Percentiles rank a stretch among this genome's conserved stretches.
Evolutionary conservation across 441 rosid species (phyloP).

Genomic region (Adansonia madagascariensis): DNA sequence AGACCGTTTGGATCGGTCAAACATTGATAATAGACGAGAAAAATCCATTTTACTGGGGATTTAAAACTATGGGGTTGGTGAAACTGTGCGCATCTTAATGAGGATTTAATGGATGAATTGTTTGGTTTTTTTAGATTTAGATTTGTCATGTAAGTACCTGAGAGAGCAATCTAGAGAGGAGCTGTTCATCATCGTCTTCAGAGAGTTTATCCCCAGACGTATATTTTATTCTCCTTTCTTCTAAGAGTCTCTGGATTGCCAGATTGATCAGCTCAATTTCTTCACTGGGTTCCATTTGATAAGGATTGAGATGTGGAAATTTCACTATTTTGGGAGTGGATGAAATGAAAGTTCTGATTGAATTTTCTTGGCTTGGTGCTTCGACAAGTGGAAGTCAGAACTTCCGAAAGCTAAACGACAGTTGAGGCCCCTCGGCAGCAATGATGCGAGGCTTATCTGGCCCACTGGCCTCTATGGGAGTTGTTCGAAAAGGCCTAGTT

Average conservation of each 20-base stretch:
- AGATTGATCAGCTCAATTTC: slow-evolving; percentile 40
- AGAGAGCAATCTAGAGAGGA: slow-evolving; percentile 46
- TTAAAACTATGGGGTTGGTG: background rate
- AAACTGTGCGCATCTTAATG: background rate
- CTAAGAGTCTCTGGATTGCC: slow-evolving; percentile 41
- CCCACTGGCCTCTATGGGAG: background rate
- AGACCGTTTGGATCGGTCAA: background rate
- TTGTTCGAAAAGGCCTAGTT: background rate
- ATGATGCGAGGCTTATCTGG: background rate
- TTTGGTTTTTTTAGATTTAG: slow-evolving; percentile 1
- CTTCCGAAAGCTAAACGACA: background rate
- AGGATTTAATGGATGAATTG: background rate
- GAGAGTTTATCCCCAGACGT: slow-evolving; percentile 16
- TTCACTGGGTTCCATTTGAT: slow-evolving; percentile 35
- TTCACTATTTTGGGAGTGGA: background rate
- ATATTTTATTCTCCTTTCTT: slow-evolving; percentile 33
- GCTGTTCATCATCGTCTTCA: slow-evolving; percentile 39
- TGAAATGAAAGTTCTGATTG: background rate
- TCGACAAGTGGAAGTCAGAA: background rate
- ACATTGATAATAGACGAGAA: background rate
- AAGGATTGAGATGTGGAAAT: background rate
- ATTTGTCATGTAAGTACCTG: slow-evolving; percentile 38
- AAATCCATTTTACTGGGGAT: background rate
- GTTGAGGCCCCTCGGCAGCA: background rate
- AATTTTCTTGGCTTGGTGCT: background rate